Base-by-base conservation (phyloP, 371 early-diverging fungal genomes). In the Dinochytrium kinnereticum region DNA sequence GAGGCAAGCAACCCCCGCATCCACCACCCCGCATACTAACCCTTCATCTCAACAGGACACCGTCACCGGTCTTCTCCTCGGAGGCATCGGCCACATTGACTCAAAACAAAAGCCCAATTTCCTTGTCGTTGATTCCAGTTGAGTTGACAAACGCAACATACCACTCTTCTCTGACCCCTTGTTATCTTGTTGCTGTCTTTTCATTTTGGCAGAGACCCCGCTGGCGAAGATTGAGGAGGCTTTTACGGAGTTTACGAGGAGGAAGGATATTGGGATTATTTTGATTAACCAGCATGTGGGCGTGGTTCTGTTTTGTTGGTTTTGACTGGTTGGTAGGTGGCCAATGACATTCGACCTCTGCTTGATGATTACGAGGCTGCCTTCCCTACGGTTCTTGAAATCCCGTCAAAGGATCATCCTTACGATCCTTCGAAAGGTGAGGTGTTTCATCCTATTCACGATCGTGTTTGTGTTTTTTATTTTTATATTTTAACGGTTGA, bases 401-500 rank as follows among this genome's bases (percentile, higher is more conserved):
- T 99, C 76, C 99, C 99, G 71, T 97, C 97, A 66, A 99, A 99
- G 87, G 98, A 99, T 80, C 95, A 97, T 80, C 99, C 98, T 39
- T 99, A 98, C 81, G 87, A 85, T 76, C 82, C 84, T 26, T 76
- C 81, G 77, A 85, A 84, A 75, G 81, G 71, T 75, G 34, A n/a
- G 2, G 28, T 70, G 64, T 15, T n/a, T 37, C 51, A 34, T 38
- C 51, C n/a, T n/a, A n/a, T n/a, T n/a, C n/a, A n/a, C n/a, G n/a
- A n/a, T n/a, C n/a, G n/a, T n/a, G n/a, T n/a, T n/a, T n/a, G n/a
- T 69, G 7, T 26, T 7, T 33, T 59, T 5, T 30, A 7, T 24
- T 33, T n/a, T 65, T 15, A 44, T 3, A 26, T 66, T 44, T 19
- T 24, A 40, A 33, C 66, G 21, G 38, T n/a, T 51, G 69, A 26